These are phyloP conservation scores for Sclerotinia nivalis DNA, from an alignment of 2,329 filamentous ascomycete genomes.

Conservation along the genomic window DNA sequence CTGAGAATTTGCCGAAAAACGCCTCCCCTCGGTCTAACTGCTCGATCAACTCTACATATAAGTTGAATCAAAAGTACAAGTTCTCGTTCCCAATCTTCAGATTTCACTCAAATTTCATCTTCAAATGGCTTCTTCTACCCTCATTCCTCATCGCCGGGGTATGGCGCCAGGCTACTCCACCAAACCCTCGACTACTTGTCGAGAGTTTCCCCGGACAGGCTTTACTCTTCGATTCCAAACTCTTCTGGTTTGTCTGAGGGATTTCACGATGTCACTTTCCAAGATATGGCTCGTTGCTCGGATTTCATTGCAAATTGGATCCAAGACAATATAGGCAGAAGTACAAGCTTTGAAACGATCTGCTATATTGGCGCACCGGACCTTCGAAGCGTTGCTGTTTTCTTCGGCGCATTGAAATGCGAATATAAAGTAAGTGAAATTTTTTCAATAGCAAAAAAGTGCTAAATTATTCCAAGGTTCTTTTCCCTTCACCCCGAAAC, in stretches of 20 bases:
- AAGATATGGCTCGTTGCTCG: conserved; percentile 28
- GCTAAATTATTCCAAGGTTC: conserved; percentile 10
- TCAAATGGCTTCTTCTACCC: no score
- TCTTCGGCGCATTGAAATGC: conserved; percentile 22
- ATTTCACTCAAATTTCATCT: no score
- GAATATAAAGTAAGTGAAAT: conserved; percentile 21
- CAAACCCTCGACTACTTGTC: no score
- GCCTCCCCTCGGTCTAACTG: no score
- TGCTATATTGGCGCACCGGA: conserved; percentile 45
- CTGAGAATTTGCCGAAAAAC: no score
- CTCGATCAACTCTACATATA: no score
- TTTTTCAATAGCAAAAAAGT: neutral
- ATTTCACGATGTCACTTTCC: conserved; percentile 26
- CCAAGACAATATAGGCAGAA: conserved; percentile 28
- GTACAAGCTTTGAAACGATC: conserved; percentile 39
- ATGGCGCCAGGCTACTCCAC: no score
- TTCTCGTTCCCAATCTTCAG: no score
- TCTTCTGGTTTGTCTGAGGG: conserved; percentile 4
- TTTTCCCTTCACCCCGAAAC: conserved; percentile 25
- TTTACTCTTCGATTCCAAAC: no score
- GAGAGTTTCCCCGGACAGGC: no score
- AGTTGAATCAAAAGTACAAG: no score
- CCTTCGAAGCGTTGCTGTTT: conserved; percentile 21
- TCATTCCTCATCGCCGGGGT: no score
- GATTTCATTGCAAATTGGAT: conserved; percentile 28